Evolutionary conservation across 257 asterid genomes (phyloP), one percentile per base, ranked within the genome.

Genomic region (Rehmannia glutinosa): DNA sequence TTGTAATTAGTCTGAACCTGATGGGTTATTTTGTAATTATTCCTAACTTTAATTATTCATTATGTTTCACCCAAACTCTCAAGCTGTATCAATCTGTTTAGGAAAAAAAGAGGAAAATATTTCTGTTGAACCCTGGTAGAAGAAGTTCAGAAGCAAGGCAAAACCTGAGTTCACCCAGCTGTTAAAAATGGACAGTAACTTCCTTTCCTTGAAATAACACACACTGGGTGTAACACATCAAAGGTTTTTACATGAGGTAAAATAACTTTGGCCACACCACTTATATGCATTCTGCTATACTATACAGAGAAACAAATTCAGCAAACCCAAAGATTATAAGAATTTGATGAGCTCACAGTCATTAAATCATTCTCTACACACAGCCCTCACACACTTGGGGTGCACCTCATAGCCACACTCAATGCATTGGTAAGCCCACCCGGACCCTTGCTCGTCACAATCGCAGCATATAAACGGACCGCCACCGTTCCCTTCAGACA

Each of bases 381-480:
- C 47, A 8, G 74, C 55, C 25, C 69, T 75, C 39, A 84, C 79
- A 46, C 91, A 88, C 77, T 84, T 83, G 12, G 94, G 83, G 57
- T 88, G 94, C 73, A 88, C 85, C 82, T 86, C 91, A 67, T 84
- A 88, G 17, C 96, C 96, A 54, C 96, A 86, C 19, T 74, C 80
- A 2, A 86, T 73, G 74, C 96, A 88, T 75, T 78, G 86, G 28
- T 88, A 88, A 1, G 84, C 94, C 96, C 96, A 89, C 8, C 96
- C 92, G 16, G 80, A 79, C 68, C 95, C 96, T 50, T 87, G 96
- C 65, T 89, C 96, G 23, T 86, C 92, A 28, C 96, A 89, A 61
- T 77, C 90, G 43, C 96, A 89, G 41, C 96, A 89, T 30, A 89
- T 81, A 39, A 75, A 89, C 0, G 92, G 79, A 5, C 96, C 96